phyloP scores from a whole-genome alignment of 2,329 filamentous ascomycete genomes.

The Colletotrichum incanum region DNA sequence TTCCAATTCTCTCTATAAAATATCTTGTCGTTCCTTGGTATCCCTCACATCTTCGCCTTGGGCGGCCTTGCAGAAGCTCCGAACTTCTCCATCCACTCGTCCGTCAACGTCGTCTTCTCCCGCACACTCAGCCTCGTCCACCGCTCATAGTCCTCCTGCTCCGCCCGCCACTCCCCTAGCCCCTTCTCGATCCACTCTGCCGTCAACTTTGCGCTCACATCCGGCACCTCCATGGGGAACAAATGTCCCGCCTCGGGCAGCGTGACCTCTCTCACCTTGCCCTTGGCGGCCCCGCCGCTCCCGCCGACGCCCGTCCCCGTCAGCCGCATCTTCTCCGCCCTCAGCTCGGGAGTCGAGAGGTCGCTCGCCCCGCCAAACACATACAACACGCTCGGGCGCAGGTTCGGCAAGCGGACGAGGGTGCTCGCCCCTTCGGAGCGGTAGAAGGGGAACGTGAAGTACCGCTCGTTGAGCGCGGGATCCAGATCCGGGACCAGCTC shows the following conservation, averaged over 20 bases:
- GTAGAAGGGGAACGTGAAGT: constrained; percentile 72
- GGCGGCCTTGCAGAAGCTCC: constrained; percentile 47
- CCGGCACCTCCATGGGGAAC: constrained; percentile 85
- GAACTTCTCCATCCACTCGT: constrained; percentile 71
- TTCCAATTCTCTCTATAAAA: not conserved
- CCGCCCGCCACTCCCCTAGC: constrained; percentile 68
- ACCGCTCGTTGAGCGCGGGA: constrained; percentile 54
- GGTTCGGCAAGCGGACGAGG: constrained; percentile 69
- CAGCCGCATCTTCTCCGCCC: constrained; percentile 71
- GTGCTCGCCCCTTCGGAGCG: constrained; percentile 74
- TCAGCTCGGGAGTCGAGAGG: constrained; percentile 66
- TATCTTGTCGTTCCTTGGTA: not conserved
- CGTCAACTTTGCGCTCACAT: constrained; percentile 74
- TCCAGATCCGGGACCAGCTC: constrained; percentile 63
- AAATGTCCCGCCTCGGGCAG: constrained; percentile 81
- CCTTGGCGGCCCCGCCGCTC: constrained; percentile 74
- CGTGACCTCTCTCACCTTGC: constrained; percentile 76
- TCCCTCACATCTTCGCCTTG: constrained; percentile 42
- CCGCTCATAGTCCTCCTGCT: constrained; percentile 70
- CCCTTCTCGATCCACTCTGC: constrained; percentile 72
- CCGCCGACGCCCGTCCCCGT: constrained; percentile 79
- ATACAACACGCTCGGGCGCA: constrained; percentile 79
- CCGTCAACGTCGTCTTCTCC: constrained; percentile 71
- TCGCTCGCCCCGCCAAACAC: constrained; percentile 75
- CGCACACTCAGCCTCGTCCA: constrained; percentile 66